Evolutionary conservation across 352 stramenopile species (phyloP).

Genomic region (Globisporangium polare): DNA sequence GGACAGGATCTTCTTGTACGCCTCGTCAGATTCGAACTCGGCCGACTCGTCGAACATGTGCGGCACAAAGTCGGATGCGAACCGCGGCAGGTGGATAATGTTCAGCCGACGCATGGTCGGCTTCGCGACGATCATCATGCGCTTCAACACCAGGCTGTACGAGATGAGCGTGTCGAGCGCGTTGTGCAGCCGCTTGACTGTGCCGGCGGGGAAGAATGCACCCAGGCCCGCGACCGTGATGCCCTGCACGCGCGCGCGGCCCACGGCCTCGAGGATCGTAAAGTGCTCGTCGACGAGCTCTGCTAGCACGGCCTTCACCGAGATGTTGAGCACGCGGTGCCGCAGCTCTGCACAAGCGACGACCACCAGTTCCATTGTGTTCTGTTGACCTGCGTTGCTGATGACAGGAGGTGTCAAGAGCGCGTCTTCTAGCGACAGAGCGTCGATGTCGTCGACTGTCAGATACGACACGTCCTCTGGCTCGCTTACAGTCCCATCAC

Average conservation of each 20-base stretch:
- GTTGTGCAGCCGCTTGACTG: constrained; percentile 75
- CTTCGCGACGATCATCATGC: constrained; percentile 72
- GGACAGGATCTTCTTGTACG: constrained; percentile 61
- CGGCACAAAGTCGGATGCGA: constrained; percentile 51
- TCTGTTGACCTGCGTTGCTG: not conserved
- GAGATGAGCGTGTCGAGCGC: constrained; percentile 75
- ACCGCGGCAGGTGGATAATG: constrained; percentile 76
- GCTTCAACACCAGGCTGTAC: constrained; percentile 73
- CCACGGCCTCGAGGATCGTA: constrained; percentile 60
- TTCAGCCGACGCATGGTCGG: constrained; percentile 66
- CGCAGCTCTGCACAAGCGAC: constrained; percentile 65
- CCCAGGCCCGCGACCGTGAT: constrained; percentile 53
- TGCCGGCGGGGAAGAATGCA: constrained; percentile 25
- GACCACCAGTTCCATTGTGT: constrained; percentile 21
- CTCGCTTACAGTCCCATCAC: not conserved
- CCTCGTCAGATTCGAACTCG: constrained; percentile 82
- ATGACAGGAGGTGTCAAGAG: not conserved
- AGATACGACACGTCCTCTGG: not conserved
- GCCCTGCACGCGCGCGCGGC: constrained; percentile 38
- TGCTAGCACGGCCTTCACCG: constrained; percentile 50
- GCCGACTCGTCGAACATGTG: constrained; percentile 67
- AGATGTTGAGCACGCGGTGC: constrained; percentile 64
- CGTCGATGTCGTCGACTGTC: not conserved
- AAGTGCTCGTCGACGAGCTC: constrained; percentile 64
- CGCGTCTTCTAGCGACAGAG: constrained; percentile 11